These are phyloP conservation scores for Nicotiana otophora DNA, from an alignment of 257 asterid genomes.

Conservation along the genomic window DNA sequence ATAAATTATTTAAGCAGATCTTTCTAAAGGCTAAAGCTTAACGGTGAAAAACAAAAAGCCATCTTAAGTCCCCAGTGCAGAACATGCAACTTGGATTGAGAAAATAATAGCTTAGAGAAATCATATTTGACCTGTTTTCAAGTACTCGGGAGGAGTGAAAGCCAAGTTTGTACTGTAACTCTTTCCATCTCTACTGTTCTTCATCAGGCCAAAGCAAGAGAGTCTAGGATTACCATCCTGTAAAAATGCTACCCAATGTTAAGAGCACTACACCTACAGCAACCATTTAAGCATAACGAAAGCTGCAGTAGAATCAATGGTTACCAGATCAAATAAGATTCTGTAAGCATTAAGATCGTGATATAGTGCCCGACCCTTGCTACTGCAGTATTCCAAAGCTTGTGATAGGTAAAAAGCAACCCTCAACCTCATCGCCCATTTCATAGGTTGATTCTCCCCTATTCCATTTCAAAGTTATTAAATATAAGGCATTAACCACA, in stretches of 20 bases:
- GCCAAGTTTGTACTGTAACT: conserved; percentile 52
- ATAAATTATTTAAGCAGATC: neutral
- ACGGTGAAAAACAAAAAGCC: neutral
- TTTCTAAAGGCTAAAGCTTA: neutral
- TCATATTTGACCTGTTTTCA: conserved; percentile 35
- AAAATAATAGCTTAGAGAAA: neutral
- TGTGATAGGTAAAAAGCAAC: conserved; percentile 45
- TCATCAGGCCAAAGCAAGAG: conserved; percentile 53
- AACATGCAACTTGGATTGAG: neutral
- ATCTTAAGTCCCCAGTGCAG: neutral
- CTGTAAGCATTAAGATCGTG: conserved; percentile 53
- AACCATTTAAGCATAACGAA: neutral
- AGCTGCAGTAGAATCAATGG: neutral
- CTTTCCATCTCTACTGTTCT: conserved; percentile 51
- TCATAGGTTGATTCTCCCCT: conserved; percentile 53
- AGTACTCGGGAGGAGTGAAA: conserved; percentile 50
- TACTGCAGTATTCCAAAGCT: conserved; percentile 49
- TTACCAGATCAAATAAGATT: conserved; percentile 46
- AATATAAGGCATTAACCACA: neutral
- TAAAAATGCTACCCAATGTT: neutral
- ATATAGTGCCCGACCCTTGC: conserved; percentile 43
- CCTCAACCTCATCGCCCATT: conserved; percentile 51
- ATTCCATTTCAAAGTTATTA: conserved; percentile 9
- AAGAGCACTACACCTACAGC: neutral
- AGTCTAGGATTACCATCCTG: conserved; percentile 56